These are phyloP conservation scores for Escovopsis sp. DNA, from an alignment of 2,329 filamentous ascomycete species.

Conservation along the genomic window DNA sequence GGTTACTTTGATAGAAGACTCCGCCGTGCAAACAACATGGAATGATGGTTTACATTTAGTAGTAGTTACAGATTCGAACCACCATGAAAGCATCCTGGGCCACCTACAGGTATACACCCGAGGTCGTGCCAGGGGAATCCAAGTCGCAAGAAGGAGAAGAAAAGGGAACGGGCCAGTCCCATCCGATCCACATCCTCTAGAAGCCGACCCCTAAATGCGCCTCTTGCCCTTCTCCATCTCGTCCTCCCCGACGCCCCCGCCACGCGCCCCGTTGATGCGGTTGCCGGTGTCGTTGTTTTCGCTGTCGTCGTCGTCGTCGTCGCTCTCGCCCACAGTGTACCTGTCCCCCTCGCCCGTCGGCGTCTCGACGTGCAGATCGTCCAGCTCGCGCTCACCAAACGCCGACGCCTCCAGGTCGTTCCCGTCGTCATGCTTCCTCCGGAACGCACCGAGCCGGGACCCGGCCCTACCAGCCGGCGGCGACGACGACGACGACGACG, in stretches of 20 bases:
- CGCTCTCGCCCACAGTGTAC: conserved; percentile 44
- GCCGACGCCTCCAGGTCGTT: conserved; percentile 47
- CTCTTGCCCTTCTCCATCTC: conserved; percentile 1
- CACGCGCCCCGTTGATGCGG: too few relatives aligned
- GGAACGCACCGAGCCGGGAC: conserved; percentile 30
- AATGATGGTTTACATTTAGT: too few relatives aligned
- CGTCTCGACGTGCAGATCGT: conserved; percentile 40
- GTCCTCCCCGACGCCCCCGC: conserved; percentile 7
- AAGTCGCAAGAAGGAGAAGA: too few relatives aligned
- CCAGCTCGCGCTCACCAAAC: conserved; percentile 51
- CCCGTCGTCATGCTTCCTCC: conserved; percentile 26
- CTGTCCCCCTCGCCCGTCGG: conserved; percentile 27
- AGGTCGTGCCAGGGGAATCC: too few relatives aligned
- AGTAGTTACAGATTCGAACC: too few relatives aligned
- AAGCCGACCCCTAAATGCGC: not conserved
- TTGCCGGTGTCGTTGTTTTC: too few relatives aligned
- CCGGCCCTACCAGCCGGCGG: conserved; percentile 15
- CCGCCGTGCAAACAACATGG: too few relatives aligned
- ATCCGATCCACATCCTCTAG: too few relatives aligned
- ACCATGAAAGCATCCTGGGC: too few relatives aligned
- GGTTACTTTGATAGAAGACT: too few relatives aligned
- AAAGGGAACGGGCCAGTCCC: too few relatives aligned
- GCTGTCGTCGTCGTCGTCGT: conserved; percentile 28
- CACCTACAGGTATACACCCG: too few relatives aligned
- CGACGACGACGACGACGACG: conserved; percentile 19